Conservation (phyloP, 768 basidiomycete genomes). For the Boletus vermiculosoides region DNA sequence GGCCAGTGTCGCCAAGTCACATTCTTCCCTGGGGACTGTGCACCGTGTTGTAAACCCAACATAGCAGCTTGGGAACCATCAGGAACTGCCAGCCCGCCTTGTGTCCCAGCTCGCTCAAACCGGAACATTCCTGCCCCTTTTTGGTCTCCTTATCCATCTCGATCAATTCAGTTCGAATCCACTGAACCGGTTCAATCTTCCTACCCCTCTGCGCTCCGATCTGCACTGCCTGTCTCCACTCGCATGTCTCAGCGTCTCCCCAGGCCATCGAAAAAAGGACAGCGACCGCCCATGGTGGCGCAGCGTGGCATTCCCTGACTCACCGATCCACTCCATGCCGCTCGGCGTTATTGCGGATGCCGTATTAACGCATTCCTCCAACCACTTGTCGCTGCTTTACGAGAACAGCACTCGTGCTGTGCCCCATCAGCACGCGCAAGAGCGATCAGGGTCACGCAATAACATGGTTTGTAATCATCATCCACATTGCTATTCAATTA, state of each 20-base stretch:
- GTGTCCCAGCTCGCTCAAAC: constrained; percentile 25
- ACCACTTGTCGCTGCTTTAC: constrained; percentile 4
- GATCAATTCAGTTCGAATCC: constrained; percentile 18
- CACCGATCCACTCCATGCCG: constrained; percentile 5
- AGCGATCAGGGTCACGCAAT: constrained; percentile 20
- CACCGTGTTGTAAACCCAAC: background rate
- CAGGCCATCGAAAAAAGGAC: background rate
- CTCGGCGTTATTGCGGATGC: constrained; percentile 22
- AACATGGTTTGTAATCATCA: background rate
- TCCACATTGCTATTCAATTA: constrained; percentile 2
- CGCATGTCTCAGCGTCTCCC: constrained; percentile 5
- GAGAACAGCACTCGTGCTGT: constrained; percentile 6
- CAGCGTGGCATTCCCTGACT: constrained; percentile 1
- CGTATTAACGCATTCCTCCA: constrained; percentile 10
- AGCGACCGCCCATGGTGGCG: background rate
- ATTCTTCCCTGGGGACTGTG: background rate
- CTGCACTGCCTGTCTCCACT: constrained; percentile 18
- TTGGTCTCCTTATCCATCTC: constrained; percentile 22
- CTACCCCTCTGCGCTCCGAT: background rate
- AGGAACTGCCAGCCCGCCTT: constrained; percentile 27
- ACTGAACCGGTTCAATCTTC: constrained; percentile 13
- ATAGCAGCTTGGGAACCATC: constrained; percentile 30
- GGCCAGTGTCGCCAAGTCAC: background rate
- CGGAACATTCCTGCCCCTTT: constrained; percentile 14
- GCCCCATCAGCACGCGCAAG: constrained; percentile 6